phyloP scores from a whole-genome alignment of 305 asterid species.

The Fraxinus platypoda region DNA sequence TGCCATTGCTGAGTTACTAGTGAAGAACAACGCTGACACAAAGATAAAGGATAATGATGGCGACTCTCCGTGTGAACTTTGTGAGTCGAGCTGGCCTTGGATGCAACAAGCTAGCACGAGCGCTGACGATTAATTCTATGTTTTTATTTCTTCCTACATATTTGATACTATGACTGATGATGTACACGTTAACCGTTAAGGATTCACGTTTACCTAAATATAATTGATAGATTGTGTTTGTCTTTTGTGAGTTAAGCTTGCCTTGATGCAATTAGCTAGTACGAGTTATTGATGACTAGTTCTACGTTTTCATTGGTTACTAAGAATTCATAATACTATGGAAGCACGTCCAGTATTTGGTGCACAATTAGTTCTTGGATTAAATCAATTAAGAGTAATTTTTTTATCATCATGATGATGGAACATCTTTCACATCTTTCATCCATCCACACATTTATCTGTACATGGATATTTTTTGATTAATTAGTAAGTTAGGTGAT shows the following conservation, averaged over 20 bases:
- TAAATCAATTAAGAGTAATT: too few species aligned
- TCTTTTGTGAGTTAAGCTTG: not conserved
- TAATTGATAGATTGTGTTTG: not conserved
- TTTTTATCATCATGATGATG: too few species aligned
- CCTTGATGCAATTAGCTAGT: not conserved
- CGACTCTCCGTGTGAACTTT: constrained; percentile 63
- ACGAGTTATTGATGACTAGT: not conserved
- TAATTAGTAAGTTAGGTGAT: too few species aligned
- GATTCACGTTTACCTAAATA: not conserved
- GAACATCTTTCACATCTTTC: too few species aligned
- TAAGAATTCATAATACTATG: not conserved
- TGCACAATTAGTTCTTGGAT: too few species aligned
- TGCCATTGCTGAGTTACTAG: constrained; percentile 73
- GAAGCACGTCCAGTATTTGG: too few species aligned
- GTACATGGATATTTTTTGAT: too few species aligned
- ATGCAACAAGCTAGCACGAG: constrained; percentile 29
- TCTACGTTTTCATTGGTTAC: not conserved
- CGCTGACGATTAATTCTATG: not conserved
- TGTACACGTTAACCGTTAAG: not conserved
- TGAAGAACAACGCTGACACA: constrained; percentile 70
- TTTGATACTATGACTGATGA: not conserved
- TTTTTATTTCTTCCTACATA: not conserved
- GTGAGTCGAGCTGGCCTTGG: constrained; percentile 80
- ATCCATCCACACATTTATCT: too few species aligned
- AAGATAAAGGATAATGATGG: constrained; percentile 77